Base-by-base conservation (phyloP, 768 basidiomycete species). In the Leccinum subgranulosum region DNA sequence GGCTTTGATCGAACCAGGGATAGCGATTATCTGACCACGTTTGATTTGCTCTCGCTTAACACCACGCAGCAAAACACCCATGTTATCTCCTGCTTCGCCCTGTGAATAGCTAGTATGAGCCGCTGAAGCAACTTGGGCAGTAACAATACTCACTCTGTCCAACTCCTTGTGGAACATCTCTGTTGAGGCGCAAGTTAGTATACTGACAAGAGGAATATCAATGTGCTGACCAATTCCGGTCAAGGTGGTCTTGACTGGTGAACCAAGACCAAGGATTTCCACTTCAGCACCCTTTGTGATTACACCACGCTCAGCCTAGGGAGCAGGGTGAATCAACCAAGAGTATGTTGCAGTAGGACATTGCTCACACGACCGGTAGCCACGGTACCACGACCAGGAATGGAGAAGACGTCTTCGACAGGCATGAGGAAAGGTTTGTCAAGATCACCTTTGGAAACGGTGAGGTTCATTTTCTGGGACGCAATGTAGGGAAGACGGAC, bases 161-260 rank as follows among this genome's bases (percentile, higher is more conserved):
- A 99, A 85, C 77, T 99, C 97, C 80, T 97, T 98, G 82, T 97
- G 96, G 87, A 98, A 98, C 93, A 97, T 98, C 76, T 98, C 96
- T 94, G 64, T 52, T 15, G 17, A 62, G 41, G 9, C 15, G 41
- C 12, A 31, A 19, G 19, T 65, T 27, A 66, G 59, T 48, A 51
- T 21, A 28, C 45, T 17, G 31, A 39, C 15, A 33, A 54, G 36
- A 28, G 23, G 7, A 36, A 47, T 21, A 25, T 19, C 17, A 23
- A 17, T 3, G n/a, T 31, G 5, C 60, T 52, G 64, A 88, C 88
- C 92, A 70, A 95, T 92, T 66, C 97, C 97, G 67, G 94, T 99
- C 55, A 99, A 79, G 12, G 88, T 96, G 14, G 96, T 95, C 83
- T 95, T 98, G 74, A 92, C 76, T 54, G 79, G 77, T 36, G 78